Percentiles rank a stretch among this genome's conserved stretches.
These are phyloP conservation scores for Hawksworthiomyces lignivorus DNA, from an alignment of 2,329 filamentous ascomycete species.

Conservation along the genomic window DNA sequence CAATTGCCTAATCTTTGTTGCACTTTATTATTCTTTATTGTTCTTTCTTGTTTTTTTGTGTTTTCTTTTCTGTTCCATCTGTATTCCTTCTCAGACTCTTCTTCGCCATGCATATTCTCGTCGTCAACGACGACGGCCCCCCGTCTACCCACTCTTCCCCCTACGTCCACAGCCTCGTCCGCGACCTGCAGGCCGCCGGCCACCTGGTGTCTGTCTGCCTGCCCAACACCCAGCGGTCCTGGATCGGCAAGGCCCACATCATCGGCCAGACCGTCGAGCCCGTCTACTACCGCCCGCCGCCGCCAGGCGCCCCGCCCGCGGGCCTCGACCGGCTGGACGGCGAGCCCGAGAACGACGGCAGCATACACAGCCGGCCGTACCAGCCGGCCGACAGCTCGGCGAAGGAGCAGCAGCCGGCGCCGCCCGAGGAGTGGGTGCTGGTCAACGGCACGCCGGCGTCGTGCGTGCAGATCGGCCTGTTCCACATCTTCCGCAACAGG, in stretches of 20 bases:
- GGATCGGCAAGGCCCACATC: conserved; percentile 98
- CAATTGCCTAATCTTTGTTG: too few species aligned
- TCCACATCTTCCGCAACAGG: conserved; percentile 67
- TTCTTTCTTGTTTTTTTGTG: neutral
- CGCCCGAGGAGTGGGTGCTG: conserved; percentile 68
- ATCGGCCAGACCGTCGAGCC: conserved; percentile 83
- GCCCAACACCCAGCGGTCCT: conserved; percentile 85
- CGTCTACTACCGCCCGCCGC: conserved; percentile 64
- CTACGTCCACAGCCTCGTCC: conserved; percentile 68
- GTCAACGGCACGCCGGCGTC: conserved; percentile 75
- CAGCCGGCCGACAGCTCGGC: neutral
- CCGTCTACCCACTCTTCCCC: conserved; percentile 71
- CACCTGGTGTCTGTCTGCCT: conserved; percentile 89
- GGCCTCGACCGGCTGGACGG: conserved; percentile 31
- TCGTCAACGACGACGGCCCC: conserved; percentile 75
- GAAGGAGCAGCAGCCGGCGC: conserved; percentile 22
- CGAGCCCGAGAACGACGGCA: conserved; percentile 48
- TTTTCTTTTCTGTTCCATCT: neutral
- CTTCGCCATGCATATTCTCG: conserved; percentile 50
- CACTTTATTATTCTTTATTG: too few species aligned
- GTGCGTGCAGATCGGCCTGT: conserved; percentile 74
- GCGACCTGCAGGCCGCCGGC: conserved; percentile 62
- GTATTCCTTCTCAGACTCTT: neutral
- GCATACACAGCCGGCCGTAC: conserved; percentile 51
- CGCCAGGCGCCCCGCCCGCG: conserved; percentile 24